Evolutionary conservation across 768 basidiomycete genomes (phyloP).

Genomic region (Termitomyces sp.): DNA sequence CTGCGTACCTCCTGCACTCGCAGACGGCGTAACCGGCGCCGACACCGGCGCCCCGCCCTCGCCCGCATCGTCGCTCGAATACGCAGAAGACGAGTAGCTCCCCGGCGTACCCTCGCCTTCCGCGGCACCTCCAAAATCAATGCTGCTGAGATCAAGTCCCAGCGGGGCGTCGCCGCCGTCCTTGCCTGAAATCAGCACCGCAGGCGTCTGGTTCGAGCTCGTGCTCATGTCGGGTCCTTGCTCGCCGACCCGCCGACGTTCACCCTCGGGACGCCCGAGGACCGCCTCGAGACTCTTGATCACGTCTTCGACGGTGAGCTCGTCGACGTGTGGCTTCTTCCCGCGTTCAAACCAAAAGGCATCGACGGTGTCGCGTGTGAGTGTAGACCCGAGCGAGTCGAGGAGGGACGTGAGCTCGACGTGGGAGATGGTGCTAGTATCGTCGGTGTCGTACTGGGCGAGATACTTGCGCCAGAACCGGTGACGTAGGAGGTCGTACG

Average conservation of each 20-base stretch:
- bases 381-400: slow-evolving; percentile 92
- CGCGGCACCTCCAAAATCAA: slow-evolving; percentile 6
- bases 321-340: slow-evolving; percentile 59
- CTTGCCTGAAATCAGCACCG: slow-evolving; percentile 5
- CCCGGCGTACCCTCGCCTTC: slow-evolving; percentile 6
- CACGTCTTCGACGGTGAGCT: slow-evolving; percentile 72
- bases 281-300: slow-evolving; percentile 85
- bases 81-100: slow-evolving; percentile 24
- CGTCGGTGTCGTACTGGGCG: slow-evolving; percentile 86
- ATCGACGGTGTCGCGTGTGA: slow-evolving; percentile 71
- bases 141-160: slow-evolving; percentile 6
- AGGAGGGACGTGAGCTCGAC: slow-evolving; percentile 93
- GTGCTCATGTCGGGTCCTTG: slow-evolving; percentile 23
- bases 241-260: slow-evolving; percentile 59
- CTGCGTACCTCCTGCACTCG: background rate
- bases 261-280: slow-evolving; percentile 62
- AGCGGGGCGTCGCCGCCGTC: slow-evolving; percentile 20
- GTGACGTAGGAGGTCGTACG: slow-evolving; percentile 87
- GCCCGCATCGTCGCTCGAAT: slow-evolving; percentile 38
- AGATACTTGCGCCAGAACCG: slow-evolving; percentile 89
- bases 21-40: slow-evolving; percentile 13
- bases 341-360: slow-evolving; percentile 72
- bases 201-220: slow-evolving; percentile 29
- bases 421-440: slow-evolving; percentile 66
- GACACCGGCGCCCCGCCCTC: slow-evolving; percentile 26